Base-by-base conservation (phyloP, 352 stramenopile genomes). In the Phytophthora europaea region DNA sequence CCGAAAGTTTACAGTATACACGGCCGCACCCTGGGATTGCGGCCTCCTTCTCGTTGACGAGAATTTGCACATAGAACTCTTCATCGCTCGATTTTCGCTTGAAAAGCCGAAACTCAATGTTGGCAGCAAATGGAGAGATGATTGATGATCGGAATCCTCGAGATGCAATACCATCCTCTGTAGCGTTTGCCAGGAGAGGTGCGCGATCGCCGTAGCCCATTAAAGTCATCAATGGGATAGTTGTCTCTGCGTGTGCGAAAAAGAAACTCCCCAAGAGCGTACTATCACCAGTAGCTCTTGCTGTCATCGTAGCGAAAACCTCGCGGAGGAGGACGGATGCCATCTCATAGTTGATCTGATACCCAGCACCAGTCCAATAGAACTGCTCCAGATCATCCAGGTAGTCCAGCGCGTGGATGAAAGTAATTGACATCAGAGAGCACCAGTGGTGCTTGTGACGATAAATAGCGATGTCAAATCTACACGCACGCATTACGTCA, bases 201-300 rank as follows among this genome's bases (percentile, higher is more conserved):
- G 75, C 67, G 6, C 68, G 75, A 53, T 80, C 65, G 15, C 78
- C 74, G 7, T 85, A 76, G 3, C 83, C 83, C 43, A 90, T 57
- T 26, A 90, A 61, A 15, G 80, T 88, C 72, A 87, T 73, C 36
- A 91, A 65, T 1, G 83, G 83, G 6, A 90, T 68, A 15, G 80
- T 81, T 7, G 83, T 90, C 64, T 90, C 83, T 15, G 83, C 83
- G 61, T 90, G 83, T 0, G 81, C 81, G 34, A 91, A 89, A 59
- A 73, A 79, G 51, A 91, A 88, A 36, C 75, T 79, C 1, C 81
- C 83, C 22, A 58, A 48, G 8, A 79, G 52, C 0, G 33, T 31
- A 8, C 20, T 79, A 10, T 36, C 53, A 0, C 61, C 69, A 5
- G 40, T 55, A 2, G 36, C 33, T 38, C 28, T 61, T 7, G 45